Evolutionary conservation across 2,329 filamentous ascomycete species (phyloP).

Genomic region (Diaporthe eres): DNA sequence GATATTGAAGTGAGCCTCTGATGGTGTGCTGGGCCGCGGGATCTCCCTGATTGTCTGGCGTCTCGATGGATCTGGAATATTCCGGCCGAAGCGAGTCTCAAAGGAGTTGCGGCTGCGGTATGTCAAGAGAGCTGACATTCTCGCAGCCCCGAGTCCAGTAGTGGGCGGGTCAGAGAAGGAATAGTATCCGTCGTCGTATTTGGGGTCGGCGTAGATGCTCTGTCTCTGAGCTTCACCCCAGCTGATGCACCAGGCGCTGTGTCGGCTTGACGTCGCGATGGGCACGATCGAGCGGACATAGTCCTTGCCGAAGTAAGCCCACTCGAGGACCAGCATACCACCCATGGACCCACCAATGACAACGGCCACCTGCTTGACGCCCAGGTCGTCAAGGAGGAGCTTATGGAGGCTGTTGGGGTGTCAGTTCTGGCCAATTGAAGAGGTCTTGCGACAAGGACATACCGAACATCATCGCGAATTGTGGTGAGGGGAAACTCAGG

Average conservation of each 20-base stretch:
- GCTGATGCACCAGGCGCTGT: conserved; percentile 92
- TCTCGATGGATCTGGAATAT: conserved; percentile 87
- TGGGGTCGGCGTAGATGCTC: conserved; percentile 97
- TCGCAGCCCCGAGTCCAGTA: conserved; percentile 90
- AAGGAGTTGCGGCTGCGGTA: conserved; percentile 98
- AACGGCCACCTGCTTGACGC: conserved; percentile 82
- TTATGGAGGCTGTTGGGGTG: conserved; percentile 75
- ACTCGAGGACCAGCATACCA: conserved; percentile 92
- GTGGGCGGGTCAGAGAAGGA: conserved; percentile 86
- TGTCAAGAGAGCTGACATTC: conserved; percentile 96
- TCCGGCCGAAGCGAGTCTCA: conserved; percentile 93
- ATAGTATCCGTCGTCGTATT: conserved; percentile 98
- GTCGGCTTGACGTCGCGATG: conserved; percentile 86
- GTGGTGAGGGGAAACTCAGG: conserved; percentile 97
- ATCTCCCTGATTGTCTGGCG: conserved; percentile 85
- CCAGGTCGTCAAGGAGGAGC: conserved; percentile 83
- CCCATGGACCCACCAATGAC: conserved; percentile 89
- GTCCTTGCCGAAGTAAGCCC: conserved; percentile 90
- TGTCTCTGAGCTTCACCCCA: conserved; percentile 92
- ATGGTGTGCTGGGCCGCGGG: conserved; percentile 71
- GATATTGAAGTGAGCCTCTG: conserved; percentile 82
- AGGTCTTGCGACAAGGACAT: conserved; percentile 52
- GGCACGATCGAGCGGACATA: conserved; percentile 86
- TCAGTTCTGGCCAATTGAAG: not conserved
- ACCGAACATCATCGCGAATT: conserved; percentile 95